A percentile compares a stretch with the other conserved stretches of the same genome.
Conservation (phyloP, 192 early-diverging fungal genomes). For the Linnemannia zychae region DNA sequence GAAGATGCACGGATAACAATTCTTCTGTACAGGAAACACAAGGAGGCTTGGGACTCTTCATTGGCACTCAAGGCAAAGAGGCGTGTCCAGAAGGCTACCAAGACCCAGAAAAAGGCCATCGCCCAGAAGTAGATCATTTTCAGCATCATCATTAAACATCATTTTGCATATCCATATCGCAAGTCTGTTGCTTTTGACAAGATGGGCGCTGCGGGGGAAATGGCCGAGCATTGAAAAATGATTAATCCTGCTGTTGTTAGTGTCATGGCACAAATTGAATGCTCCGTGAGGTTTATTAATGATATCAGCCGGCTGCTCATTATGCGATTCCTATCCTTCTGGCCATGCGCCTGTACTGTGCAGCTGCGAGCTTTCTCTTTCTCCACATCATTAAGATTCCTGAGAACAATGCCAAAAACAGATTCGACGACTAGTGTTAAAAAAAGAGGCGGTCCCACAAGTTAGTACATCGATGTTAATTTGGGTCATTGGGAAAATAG, state of each 20-base stretch:
- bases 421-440: constrained; percentile 35
- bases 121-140: constrained; percentile 1
- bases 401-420: constrained; percentile 40
- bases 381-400: constrained; percentile 44
- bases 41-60: constrained; percentile 85
- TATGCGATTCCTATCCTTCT: constrained; percentile 52
- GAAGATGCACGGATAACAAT: constrained; percentile 94
- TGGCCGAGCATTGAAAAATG: background rate
- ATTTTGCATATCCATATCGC: background rate
- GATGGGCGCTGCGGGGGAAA: background rate
- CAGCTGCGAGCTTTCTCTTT: constrained; percentile 50
- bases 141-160: background rate
- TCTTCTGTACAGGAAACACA: constrained; percentile 87
- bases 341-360: constrained; percentile 54
- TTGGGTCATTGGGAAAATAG: background rate
- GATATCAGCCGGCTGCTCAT: background rate
- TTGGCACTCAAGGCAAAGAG: constrained; percentile 54
- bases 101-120: constrained; percentile 25
- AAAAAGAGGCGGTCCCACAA: background rate
- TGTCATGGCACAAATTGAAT: background rate
- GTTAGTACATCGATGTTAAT: background rate
- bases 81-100: constrained; percentile 26
- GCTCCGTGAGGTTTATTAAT: background rate
- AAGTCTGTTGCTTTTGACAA: background rate
- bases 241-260: background rate